These are phyloP conservation scores for Jacaranda mimosifolia DNA, from an alignment of 257 asterid species.

Conservation along the genomic window DNA sequence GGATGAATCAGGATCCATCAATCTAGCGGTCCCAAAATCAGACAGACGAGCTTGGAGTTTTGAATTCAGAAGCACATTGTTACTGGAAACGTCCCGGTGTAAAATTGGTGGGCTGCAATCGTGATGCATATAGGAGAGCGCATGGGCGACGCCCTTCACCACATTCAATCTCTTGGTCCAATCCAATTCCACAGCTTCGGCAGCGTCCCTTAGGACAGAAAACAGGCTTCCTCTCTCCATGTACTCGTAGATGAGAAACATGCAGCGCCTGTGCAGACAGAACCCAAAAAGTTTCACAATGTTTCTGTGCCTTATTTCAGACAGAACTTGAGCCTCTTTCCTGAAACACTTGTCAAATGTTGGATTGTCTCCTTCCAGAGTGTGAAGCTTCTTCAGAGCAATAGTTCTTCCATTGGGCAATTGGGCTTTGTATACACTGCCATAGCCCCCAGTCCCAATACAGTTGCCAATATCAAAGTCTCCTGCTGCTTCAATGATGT, in stretches of 20 bases:
- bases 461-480: constrained; percentile 7
- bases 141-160: too few species aligned
- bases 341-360: not conserved
- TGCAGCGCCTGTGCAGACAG: constrained; percentile 14
- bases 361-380: too few species aligned
- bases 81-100: constrained; percentile 25
- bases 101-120: not conserved
- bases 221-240: constrained; percentile 15
- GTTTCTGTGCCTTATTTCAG: constrained; percentile 18
- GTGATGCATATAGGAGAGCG: too few species aligned
- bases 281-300: constrained; percentile 19
- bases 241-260: constrained; percentile 25
- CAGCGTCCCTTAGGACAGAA: not conserved
- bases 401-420: not conserved
- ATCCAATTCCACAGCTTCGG: constrained; percentile 6
- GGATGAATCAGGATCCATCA: too few species aligned
- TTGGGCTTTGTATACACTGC: constrained; percentile 30
- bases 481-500: constrained; percentile 20
- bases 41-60: constrained; percentile 18
- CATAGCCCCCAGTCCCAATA: constrained; percentile 28
- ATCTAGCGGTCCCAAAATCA: constrained; percentile 11
- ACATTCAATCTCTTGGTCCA: too few species aligned
- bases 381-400: too few species aligned
- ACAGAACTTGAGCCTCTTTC: not conserved
- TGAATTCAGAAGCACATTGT: constrained; percentile 21